These are phyloP conservation scores for Blastobotrys attinorum DNA, from an alignment of 805 yeast species.

Conservation along the genomic window DNA sequence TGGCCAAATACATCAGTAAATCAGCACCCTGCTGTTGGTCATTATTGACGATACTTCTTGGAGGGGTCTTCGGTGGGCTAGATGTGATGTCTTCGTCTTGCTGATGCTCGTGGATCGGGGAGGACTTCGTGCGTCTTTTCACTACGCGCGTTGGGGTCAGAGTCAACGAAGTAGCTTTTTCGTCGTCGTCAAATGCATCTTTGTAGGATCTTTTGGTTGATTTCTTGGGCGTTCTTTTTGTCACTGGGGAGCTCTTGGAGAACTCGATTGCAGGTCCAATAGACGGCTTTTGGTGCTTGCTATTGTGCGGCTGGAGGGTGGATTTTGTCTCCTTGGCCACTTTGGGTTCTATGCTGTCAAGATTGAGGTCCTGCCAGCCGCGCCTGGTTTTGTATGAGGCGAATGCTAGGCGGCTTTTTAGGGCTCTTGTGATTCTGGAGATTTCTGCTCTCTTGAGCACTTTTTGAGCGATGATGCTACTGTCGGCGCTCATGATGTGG, in stretches of 20 bases:
- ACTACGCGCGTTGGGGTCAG: constrained; percentile 9
- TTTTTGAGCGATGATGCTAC: constrained; percentile 19
- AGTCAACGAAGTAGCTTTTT: too few relatives aligned
- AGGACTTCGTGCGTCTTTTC: constrained; percentile 14
- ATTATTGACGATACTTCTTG: constrained; percentile 12
- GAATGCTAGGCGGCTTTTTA: constrained; percentile 34
- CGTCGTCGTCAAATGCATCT: background rate
- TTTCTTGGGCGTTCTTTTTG: too few relatives aligned
- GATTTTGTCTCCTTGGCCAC: background rate
- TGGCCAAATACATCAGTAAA: constrained; percentile 69
- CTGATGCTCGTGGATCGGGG: too few relatives aligned
- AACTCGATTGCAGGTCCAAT: too few relatives aligned
- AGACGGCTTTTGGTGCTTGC: too few relatives aligned
- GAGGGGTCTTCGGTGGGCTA: constrained; percentile 23
- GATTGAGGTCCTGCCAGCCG: constrained; percentile 28
- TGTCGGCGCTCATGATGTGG: background rate
- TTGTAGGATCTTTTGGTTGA: background rate
- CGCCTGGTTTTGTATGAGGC: constrained; percentile 35
- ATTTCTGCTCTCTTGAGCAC: constrained; percentile 36
- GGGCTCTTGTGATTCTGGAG: constrained; percentile 33
- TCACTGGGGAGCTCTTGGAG: too few relatives aligned
- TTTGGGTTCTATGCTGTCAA: constrained; percentile 1
- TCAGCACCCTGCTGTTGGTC: constrained; percentile 72
- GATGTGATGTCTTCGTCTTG: background rate
- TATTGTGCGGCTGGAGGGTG: too few relatives aligned